phyloP scores from a whole-genome alignment of 148 eudicot species.

The Drosera capensis region DNA sequence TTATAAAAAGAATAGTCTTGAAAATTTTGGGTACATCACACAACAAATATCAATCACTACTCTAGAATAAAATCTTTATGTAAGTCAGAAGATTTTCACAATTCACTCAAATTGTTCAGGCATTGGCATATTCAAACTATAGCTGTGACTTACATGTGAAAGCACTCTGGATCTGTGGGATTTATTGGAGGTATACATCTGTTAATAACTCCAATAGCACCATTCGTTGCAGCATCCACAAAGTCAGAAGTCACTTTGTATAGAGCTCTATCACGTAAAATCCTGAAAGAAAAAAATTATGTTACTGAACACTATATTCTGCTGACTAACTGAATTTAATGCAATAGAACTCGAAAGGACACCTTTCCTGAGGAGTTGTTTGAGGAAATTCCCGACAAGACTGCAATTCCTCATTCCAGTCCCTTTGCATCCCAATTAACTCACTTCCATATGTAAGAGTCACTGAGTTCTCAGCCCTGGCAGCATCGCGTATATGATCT shows the following conservation, averaged over 20 bases:
- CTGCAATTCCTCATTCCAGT: slow-evolving; percentile 97
- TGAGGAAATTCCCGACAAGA: slow-evolving; percentile 97
- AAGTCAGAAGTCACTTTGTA: slow-evolving; percentile 97
- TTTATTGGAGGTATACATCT: slow-evolving; percentile 97
- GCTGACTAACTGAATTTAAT: too few relatives aligned
- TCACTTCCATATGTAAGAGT: slow-evolving; percentile 96
- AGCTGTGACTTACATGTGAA: slow-evolving; percentile 71
- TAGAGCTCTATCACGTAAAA: slow-evolving; percentile 65
- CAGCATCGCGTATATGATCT: slow-evolving; percentile 96
- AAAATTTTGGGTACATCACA: too few relatives aligned
- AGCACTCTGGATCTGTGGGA: slow-evolving; percentile 99
- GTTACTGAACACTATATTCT: slow-evolving; percentile 3
- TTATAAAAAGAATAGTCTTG: too few relatives aligned
- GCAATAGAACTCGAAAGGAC: not conserved
- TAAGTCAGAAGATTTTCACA: too few relatives aligned
- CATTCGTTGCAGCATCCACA: slow-evolving; percentile 94
- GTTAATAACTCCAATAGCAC: slow-evolving; percentile 92
- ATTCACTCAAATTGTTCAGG: not conserved
- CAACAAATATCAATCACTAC: too few relatives aligned
- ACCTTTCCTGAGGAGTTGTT: slow-evolving; percentile 83
- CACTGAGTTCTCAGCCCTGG: slow-evolving; percentile 82
- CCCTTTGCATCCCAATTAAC: slow-evolving; percentile 90
- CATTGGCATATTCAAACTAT: not conserved
- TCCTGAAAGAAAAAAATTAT: slow-evolving; percentile 23
- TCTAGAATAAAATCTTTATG: too few relatives aligned